Evolutionary conservation across 805 yeast species (phyloP).

Genomic region (Starmerella scarabaei): DNA sequence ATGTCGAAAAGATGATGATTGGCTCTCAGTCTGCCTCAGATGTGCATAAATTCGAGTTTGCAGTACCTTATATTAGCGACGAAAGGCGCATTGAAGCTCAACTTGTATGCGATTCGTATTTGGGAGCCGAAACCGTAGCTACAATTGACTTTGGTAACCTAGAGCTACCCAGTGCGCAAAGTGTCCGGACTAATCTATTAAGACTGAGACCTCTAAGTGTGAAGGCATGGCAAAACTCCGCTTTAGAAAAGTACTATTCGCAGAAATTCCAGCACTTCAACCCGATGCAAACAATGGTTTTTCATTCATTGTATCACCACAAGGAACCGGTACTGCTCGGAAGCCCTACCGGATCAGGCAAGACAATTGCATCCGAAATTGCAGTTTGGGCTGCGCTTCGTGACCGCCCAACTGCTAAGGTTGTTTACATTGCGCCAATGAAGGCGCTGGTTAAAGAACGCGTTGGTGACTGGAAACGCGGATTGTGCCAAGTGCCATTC

Average conservation of each 20-base stretch:
- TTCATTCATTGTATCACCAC: conserved; percentile 73
- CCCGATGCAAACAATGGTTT: conserved; percentile 97
- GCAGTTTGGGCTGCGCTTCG: conserved; percentile 95
- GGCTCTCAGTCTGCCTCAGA: conserved; percentile 42
- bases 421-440: conserved; percentile 83
- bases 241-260: conserved; percentile 56
- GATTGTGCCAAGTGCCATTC: conserved; percentile 19
- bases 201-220: conserved; percentile 77
- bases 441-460: conserved; percentile 74
- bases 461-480: conserved; percentile 62
- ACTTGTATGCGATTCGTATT: conserved; percentile 75
- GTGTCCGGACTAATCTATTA: conserved; percentile 67
- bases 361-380: conserved; percentile 90
- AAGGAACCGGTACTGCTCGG: conserved; percentile 80
- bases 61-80: conserved; percentile 83
- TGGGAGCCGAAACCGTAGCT: conserved; percentile 66
- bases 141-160: conserved; percentile 81
- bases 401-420: conserved; percentile 64
- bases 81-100: conserved; percentile 72
- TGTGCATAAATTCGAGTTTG: conserved; percentile 69
- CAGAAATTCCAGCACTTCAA: conserved; percentile 71
- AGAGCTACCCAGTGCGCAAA: conserved; percentile 77
- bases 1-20: conserved; percentile 67
- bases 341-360: conserved; percentile 98
- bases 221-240: conserved; percentile 57